Evolutionary conservation across 805 yeast species (phyloP).

Genomic region (Candida glaebosa): DNA sequence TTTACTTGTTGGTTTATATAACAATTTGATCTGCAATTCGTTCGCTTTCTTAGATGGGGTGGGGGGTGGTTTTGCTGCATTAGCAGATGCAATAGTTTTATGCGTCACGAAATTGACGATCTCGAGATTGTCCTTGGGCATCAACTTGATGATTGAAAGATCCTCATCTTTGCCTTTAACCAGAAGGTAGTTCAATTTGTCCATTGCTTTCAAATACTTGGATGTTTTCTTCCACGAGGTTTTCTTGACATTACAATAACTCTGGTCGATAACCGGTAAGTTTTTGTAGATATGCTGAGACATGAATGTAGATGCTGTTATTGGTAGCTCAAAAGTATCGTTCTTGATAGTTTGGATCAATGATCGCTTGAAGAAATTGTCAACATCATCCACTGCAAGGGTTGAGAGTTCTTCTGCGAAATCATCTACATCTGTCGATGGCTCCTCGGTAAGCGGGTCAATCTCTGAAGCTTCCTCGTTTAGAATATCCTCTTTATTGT

Average conservation of each 20-base stretch:
- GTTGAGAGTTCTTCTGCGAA: constrained; percentile 35
- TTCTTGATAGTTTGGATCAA: constrained; percentile 64
- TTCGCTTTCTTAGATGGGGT: constrained; percentile 22
- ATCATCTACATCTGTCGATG: constrained; percentile 14
- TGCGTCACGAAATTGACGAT: constrained; percentile 66
- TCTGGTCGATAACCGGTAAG: constrained; percentile 62
- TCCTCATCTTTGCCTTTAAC: constrained; percentile 86
- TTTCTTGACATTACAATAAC: constrained; percentile 61
- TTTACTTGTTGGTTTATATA: constrained; percentile 56
- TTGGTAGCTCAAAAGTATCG: constrained; percentile 58
- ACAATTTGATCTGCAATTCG: constrained; percentile 29
- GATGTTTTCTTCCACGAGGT: constrained; percentile 89
- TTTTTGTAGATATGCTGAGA: constrained; percentile 65
- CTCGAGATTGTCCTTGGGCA: constrained; percentile 43
- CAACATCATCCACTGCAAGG: constrained; percentile 62
- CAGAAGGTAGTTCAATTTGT: constrained; percentile 64
- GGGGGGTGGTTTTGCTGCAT: constrained; percentile 11
- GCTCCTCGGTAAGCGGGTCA: constrained; percentile 3
- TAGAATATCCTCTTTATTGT: constrained; percentile 4
- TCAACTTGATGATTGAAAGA: constrained; percentile 51
- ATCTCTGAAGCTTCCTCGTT: background rate
- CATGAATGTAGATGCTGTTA: constrained; percentile 71
- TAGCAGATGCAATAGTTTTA: constrained; percentile 25
- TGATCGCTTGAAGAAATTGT: constrained; percentile 69
- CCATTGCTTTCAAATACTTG: constrained; percentile 83